These are phyloP conservation scores for Aethionema arabicum DNA, from an alignment of 345 rosid genomes.

Conservation along the genomic window DNA sequence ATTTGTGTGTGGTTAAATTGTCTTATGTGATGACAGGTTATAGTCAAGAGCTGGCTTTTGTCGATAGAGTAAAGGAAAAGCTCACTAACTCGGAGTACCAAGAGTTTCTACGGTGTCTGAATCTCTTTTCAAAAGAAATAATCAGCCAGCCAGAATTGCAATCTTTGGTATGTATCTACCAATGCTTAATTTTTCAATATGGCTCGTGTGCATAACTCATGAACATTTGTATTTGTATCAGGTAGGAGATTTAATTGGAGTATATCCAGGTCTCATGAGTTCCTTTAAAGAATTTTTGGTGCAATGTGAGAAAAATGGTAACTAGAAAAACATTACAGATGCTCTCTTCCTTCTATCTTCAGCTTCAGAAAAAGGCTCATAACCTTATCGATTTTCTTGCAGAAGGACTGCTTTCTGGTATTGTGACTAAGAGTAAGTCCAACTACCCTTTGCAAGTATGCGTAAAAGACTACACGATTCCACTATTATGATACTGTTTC, in stretches of 20 bases:
- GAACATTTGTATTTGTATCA: conserved; percentile 37
- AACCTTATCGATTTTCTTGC: conserved; percentile 38
- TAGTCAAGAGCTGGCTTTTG: conserved; percentile 65
- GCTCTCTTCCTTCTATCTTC: conserved; percentile 19
- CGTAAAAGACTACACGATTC: conserved; percentile 2
- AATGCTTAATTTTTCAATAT: background rate
- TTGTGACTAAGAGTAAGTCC: conserved; percentile 79
- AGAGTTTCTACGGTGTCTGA: conserved; percentile 78
- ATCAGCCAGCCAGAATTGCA: conserved; percentile 69
- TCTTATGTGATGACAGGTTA: conserved; percentile 47
- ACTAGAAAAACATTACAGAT: conserved; percentile 15
- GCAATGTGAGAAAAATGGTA: conserved; percentile 79
- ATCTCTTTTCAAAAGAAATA: conserved; percentile 71
- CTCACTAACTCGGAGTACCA: conserved; percentile 61
- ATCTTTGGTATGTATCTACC: conserved; percentile 59
- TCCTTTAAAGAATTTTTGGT: conserved; percentile 75
- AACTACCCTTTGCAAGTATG: background rate
- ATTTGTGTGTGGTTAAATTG: conserved; percentile 15
- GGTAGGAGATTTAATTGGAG: conserved; percentile 74
- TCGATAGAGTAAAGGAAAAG: conserved; percentile 78
- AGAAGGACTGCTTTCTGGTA: conserved; percentile 78
- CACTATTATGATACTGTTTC: too few species aligned
- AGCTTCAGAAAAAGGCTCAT: background rate
- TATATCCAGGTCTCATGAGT: conserved; percentile 70
- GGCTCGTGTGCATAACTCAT: background rate